phyloP scores from a whole-genome alignment of 23 red algal species.

The Gracilariopsis chorda region DNA sequence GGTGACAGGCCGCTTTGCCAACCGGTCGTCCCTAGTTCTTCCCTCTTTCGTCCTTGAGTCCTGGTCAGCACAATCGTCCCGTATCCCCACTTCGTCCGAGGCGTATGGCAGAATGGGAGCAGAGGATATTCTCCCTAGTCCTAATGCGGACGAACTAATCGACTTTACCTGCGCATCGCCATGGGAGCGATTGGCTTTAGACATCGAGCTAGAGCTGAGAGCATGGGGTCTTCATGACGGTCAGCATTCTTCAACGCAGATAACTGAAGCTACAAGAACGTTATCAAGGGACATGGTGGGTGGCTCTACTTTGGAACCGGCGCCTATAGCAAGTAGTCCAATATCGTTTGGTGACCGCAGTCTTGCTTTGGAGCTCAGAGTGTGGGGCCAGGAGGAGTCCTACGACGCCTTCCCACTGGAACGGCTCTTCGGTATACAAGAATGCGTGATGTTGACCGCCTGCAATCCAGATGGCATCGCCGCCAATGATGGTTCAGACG shows the following conservation, averaged over 20 bases:
- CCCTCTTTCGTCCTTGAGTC: too few relatives aligned
- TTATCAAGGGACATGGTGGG: neutral
- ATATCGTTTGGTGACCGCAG: slow-evolving; percentile 22
- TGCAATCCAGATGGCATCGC: slow-evolving; percentile 31
- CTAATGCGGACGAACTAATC: slow-evolving; percentile 36
- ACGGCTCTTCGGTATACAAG: slow-evolving; percentile 30
- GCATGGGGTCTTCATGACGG: slow-evolving; percentile 62
- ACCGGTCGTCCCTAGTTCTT: too few relatives aligned
- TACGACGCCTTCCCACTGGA: slow-evolving; percentile 40
- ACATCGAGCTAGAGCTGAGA: slow-evolving; percentile 54
- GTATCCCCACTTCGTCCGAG: too few relatives aligned
- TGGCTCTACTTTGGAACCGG: slow-evolving; percentile 11
- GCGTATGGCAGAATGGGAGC: too few relatives aligned
- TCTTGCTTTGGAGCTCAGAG: slow-evolving; percentile 24
- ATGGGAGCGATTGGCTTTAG: slow-evolving; percentile 61
- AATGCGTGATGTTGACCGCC: slow-evolving; percentile 26
- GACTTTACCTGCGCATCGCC: slow-evolving; percentile 61
- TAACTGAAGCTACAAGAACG: neutral
- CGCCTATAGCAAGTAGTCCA: slow-evolving; percentile 4
- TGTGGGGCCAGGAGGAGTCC: neutral
- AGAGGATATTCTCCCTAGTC: slow-evolving; percentile 34
- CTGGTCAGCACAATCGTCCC: too few relatives aligned
- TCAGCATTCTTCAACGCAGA: neutral
- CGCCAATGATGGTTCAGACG: slow-evolving; percentile 50
- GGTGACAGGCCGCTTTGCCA: too few relatives aligned